A percentile compares a stretch with the other conserved stretches of the same genome.
phyloP scores from a whole-genome alignment of 1,284 basidiomycete species.

The Ceratobasidium sp. region DNA sequence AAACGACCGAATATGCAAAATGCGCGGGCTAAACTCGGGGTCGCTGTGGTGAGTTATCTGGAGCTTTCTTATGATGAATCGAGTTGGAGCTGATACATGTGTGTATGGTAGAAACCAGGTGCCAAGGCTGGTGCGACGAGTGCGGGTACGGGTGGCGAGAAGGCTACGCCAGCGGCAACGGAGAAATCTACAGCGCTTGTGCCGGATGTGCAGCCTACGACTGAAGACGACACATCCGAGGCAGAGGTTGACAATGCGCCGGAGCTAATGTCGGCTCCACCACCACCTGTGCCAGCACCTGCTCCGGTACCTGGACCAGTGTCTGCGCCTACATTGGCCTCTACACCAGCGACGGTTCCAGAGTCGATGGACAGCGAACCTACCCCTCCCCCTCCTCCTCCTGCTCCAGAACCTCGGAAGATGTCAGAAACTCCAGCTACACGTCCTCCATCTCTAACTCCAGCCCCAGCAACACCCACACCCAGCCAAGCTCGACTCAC shows the following conservation, averaged over 20 bases:
- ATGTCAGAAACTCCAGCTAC: background rate
- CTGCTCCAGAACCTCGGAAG: background rate
- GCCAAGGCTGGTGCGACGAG: too few species aligned
- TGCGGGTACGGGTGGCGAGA: too few species aligned
- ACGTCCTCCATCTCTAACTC: background rate
- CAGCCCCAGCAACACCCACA: background rate
- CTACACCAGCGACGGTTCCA: background rate
- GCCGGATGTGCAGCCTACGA: background rate
- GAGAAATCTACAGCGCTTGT: too few species aligned
- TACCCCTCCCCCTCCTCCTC: background rate
- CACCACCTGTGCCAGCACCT: background rate
- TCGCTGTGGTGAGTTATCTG: constrained; percentile 31
- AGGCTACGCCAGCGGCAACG: too few species aligned
- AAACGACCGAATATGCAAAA: constrained; percentile 34
- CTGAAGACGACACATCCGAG: constrained; percentile 10
- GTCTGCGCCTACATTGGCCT: background rate
- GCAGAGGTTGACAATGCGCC: background rate
- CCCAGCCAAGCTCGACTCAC: background rate
- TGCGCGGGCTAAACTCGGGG: constrained; percentile 31
- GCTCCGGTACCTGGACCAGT: background rate
- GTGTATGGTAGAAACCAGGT: background rate
- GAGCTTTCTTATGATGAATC: background rate
- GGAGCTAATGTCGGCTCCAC: constrained; percentile 1
- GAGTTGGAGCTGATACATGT: background rate
- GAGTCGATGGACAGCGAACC: constrained; percentile 13